phyloP scores from a whole-genome alignment of 176 grass and related monocot genomes.

The Phoenix dactylifera region DNA sequence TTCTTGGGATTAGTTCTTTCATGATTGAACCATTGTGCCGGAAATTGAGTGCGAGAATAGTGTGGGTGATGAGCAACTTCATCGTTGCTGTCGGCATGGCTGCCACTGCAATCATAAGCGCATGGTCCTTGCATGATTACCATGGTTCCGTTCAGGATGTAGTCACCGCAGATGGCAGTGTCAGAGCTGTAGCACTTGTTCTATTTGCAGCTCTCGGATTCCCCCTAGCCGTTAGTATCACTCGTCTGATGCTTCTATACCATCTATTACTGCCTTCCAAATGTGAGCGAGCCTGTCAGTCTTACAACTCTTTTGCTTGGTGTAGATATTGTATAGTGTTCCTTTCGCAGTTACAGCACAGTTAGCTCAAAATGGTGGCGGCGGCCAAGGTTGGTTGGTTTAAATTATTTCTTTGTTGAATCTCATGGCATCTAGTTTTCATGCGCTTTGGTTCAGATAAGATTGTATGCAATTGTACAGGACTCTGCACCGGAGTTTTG shows the following conservation, averaged over 20 bases:
- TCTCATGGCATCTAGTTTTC: no score
- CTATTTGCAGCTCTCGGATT: constrained; percentile 63
- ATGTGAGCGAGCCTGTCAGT: background rate
- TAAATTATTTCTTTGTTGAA: background rate
- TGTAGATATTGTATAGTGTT: constrained; percentile 73
- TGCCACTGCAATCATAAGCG: constrained; percentile 49
- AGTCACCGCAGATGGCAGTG: constrained; percentile 35
- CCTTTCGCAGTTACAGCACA: constrained; percentile 78
- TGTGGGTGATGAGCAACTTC: constrained; percentile 79
- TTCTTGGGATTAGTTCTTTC: constrained; percentile 62
- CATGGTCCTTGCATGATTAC: constrained; percentile 56
- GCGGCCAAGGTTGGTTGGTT: constrained; percentile 70
- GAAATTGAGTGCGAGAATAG: constrained; percentile 29
- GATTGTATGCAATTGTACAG: constrained; percentile 14
- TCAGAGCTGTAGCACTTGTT: constrained; percentile 40
- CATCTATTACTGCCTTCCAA: background rate
- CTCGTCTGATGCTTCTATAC: background rate
- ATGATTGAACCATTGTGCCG: constrained; percentile 75
- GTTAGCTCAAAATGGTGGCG: constrained; percentile 40
- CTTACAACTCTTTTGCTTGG: background rate
- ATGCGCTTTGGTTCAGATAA: background rate
- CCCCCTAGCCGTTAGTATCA: constrained; percentile 66
- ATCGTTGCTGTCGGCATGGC: constrained; percentile 53
- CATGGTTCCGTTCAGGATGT: constrained; percentile 40
- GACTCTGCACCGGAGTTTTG: constrained; percentile 74